phyloP scores from a whole-genome alignment of 2,329 filamentous ascomycete species.

The Neofusicoccum sp. region DNA sequence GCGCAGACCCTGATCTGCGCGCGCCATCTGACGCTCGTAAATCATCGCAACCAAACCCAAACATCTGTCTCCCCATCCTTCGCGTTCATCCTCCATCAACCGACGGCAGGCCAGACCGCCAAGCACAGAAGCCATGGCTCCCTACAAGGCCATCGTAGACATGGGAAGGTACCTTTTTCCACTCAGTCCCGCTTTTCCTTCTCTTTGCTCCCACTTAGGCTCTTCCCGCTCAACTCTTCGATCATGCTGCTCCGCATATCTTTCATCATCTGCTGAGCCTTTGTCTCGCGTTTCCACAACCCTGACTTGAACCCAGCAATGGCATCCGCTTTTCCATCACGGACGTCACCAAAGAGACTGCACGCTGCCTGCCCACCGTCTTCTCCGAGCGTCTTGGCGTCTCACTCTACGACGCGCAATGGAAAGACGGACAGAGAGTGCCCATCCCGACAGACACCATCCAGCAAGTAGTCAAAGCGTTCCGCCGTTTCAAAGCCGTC shows the following conservation, averaged over 20 bases:
- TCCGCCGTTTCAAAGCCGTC: constrained; percentile 69
- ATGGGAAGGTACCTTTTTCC: constrained; percentile 21
- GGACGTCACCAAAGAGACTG: constrained; percentile 67
- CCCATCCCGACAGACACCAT: constrained; percentile 63
- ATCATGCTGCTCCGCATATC: background rate
- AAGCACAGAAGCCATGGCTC: background rate
- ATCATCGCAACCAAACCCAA: background rate
- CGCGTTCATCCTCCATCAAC: background rate
- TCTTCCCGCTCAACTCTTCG: background rate
- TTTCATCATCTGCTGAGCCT: background rate
- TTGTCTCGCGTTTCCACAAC: background rate
- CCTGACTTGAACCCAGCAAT: constrained; percentile 59
- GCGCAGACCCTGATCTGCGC: background rate
- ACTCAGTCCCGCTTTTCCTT: background rate
- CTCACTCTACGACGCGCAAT: constrained; percentile 80
- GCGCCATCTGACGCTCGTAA: background rate
- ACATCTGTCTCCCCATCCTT: background rate
- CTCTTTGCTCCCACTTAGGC: background rate
- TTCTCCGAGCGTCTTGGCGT: constrained; percentile 78
- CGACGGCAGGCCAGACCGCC: background rate
- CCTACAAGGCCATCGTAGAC: constrained; percentile 21
- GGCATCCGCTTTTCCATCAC: constrained; percentile 92
- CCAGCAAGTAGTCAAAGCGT: constrained; percentile 60
- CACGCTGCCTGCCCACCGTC: constrained; percentile 72
- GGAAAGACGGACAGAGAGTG: constrained; percentile 38